Percentiles rank a stretch among this genome's conserved stretches.
These are phyloP conservation scores for Pleurotus cornucopiae DNA, from an alignment of 768 basidiomycete genomes.

Conservation along the genomic window DNA sequence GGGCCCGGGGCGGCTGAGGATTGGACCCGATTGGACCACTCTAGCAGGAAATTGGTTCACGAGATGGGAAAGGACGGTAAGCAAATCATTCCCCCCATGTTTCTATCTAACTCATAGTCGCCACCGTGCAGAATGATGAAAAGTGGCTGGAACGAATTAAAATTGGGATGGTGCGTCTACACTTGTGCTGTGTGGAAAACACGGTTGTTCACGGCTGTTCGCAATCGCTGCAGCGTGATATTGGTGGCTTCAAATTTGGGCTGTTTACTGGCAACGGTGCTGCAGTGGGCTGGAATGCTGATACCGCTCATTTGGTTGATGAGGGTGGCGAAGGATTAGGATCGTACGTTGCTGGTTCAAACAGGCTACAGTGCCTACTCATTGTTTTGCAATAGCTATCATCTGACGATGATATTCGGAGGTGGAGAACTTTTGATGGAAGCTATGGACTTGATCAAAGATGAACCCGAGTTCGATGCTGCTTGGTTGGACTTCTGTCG, in stretches of 20 bases:
- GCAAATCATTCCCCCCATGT: no score
- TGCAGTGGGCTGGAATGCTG: slow-evolving; percentile 36
- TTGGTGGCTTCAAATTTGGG: slow-evolving; percentile 30
- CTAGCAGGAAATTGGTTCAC: slow-evolving; percentile 36
- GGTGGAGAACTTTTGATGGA: slow-evolving; percentile 37
- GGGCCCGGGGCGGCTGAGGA: slow-evolving; percentile 30
- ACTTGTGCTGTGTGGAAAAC: not conserved
- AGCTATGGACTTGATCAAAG: slow-evolving; percentile 32
- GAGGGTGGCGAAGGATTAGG: slow-evolving; percentile 28
- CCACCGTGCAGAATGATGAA: slow-evolving; percentile 23
- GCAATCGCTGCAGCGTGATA: slow-evolving; percentile 21
- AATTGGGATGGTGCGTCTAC: slow-evolving; percentile 27
- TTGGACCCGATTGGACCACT: slow-evolving; percentile 34
- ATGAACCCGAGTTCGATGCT: slow-evolving; percentile 33
- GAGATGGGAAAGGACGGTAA: slow-evolving; percentile 34
- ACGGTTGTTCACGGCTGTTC: no score
- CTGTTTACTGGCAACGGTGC: slow-evolving; percentile 30
- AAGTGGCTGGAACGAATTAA: slow-evolving; percentile 31
- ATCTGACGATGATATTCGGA: slow-evolving; percentile 30
- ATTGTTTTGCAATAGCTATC: slow-evolving; percentile 18
- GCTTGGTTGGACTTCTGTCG: slow-evolving; percentile 36
- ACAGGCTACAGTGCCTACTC: no score
- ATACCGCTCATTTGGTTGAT: slow-evolving; percentile 32
- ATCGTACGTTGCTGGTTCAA: slow-evolving; percentile 21
- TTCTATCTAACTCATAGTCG: no score